phyloP scores from a whole-genome alignment of 768 basidiomycete genomes.

The Gloeopeniophorella convolvens region DNA sequence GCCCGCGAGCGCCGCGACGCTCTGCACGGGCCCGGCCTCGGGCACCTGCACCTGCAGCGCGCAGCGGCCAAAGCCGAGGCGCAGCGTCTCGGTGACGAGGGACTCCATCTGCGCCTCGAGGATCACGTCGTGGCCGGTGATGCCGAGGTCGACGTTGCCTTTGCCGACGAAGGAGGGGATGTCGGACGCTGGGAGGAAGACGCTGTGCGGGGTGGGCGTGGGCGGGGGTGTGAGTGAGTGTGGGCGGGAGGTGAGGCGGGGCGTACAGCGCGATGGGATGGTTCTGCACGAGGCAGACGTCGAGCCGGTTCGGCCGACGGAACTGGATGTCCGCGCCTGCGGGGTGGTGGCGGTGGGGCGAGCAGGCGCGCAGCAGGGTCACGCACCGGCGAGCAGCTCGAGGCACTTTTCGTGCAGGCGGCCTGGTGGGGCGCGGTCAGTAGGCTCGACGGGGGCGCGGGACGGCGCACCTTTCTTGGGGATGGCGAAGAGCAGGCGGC shows the following conservation, averaged over 20 bases:
- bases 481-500: constrained; percentile 87
- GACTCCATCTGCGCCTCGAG: constrained; percentile 81
- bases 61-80: constrained; percentile 91
- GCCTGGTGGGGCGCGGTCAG: constrained; percentile 38
- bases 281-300: constrained; percentile 91
- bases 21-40: constrained; percentile 60
- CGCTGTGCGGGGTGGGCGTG: constrained; percentile 38
- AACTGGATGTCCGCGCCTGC: constrained; percentile 95
- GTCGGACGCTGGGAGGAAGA: constrained; percentile 94
- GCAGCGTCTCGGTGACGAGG: constrained; percentile 71
- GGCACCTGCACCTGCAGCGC: constrained; percentile 87
- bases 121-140: constrained; percentile 97
- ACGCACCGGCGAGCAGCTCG: constrained; percentile 69
- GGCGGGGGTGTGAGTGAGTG: background rate
- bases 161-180: constrained; percentile 99
- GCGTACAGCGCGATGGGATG: constrained; percentile 88
- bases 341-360: background rate
- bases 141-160: constrained; percentile 93
- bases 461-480: constrained; percentile 82
- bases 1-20: constrained; percentile 75
- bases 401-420: constrained; percentile 88
- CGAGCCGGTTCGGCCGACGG: constrained; percentile 76
- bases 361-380: background rate
- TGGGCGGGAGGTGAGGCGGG: background rate
- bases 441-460: background rate